These are phyloP conservation scores for Monosporozyma solicola DNA, from an alignment of 805 yeast genomes.

Conservation along the genomic window DNA sequence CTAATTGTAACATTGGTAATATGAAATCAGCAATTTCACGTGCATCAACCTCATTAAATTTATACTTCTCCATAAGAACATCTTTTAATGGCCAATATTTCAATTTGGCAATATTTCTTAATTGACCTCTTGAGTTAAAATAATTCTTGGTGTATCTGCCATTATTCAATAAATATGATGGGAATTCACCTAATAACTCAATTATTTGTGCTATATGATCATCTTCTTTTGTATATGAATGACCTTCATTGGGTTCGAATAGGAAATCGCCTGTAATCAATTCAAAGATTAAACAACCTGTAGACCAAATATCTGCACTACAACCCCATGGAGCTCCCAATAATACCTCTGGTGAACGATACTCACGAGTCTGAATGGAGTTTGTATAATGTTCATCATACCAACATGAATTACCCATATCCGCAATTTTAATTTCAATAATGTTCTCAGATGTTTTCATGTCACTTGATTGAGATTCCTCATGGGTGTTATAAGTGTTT, in stretches of 20 bases:
- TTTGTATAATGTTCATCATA: conserved; percentile 71
- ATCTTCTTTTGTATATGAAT: conserved; percentile 76
- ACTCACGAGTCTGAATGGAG: conserved; percentile 87
- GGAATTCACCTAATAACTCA: conserved; percentile 67
- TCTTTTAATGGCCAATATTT: conserved; percentile 84
- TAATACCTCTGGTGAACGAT: conserved; percentile 82
- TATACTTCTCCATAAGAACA: conserved; percentile 81
- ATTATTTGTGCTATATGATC: conserved; percentile 95
- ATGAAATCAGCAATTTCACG: conserved; percentile 66
- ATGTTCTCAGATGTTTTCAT: conserved; percentile 34
- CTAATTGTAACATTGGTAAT: conserved; percentile 70
- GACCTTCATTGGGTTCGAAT: conserved; percentile 77
- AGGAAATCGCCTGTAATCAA: conserved; percentile 88
- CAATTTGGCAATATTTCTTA: conserved; percentile 69
- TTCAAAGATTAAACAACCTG: conserved; percentile 87
- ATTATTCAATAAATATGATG: conserved; percentile 46
- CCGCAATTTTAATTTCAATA: conserved; percentile 81
- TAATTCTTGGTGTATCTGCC: conserved; percentile 54
- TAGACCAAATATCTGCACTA: conserved; percentile 91
- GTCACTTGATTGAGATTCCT: neutral
- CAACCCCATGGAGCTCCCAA: conserved; percentile 89
- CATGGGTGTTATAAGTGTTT: neutral
- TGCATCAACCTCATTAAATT: conserved; percentile 59
- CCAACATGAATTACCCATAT: conserved; percentile 89
- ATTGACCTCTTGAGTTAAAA: conserved; percentile 58